phyloP scores from a whole-genome alignment of 225 moss, liverwort and hornwort species.

The Pseudoscleropodium purum region DNA sequence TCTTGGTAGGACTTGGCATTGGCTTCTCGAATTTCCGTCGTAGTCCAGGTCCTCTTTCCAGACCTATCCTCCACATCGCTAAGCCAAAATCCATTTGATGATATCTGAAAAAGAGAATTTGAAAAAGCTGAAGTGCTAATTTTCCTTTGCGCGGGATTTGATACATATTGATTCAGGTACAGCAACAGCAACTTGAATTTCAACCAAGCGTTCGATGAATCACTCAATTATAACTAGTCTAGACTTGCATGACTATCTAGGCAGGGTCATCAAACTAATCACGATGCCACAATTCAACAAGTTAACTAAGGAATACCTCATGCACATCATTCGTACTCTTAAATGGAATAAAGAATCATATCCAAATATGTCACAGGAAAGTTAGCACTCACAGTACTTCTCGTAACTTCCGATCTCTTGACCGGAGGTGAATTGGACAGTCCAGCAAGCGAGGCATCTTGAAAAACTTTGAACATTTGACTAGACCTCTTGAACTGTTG shows the following conservation, averaged over 20 bases:
- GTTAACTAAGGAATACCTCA: neutral
- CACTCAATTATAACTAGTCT: neutral
- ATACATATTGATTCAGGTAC: neutral
- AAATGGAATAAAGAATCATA: neutral
- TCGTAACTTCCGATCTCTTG: constrained; percentile 1
- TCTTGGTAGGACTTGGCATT: constrained; percentile 16
- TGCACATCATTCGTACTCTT: neutral
- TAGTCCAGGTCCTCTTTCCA: constrained; percentile 4
- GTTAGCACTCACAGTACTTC: constrained; percentile 17
- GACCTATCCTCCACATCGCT: constrained; percentile 4
- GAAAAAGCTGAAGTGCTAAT: neutral
- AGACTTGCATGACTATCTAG: neutral
- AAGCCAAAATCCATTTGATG: constrained; percentile 1
- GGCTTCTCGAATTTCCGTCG: constrained; percentile 11
- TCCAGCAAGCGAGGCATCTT: constrained; percentile 42
- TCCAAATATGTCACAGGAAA: neutral
- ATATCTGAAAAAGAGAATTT: constrained; percentile 10
- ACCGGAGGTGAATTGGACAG: constrained; percentile 19
- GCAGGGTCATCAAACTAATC: neutral
- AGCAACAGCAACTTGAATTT: neutral
- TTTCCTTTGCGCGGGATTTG: neutral
- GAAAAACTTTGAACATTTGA: constrained; percentile 39
- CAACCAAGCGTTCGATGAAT: neutral
- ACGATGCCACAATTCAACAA: neutral
- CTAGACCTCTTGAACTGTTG: constrained; percentile 39